Percentiles rank a stretch among this genome's conserved stretches.
Conservation (phyloP, 805 yeast species). For the Tetrapisispora iriomotensis region DNA sequence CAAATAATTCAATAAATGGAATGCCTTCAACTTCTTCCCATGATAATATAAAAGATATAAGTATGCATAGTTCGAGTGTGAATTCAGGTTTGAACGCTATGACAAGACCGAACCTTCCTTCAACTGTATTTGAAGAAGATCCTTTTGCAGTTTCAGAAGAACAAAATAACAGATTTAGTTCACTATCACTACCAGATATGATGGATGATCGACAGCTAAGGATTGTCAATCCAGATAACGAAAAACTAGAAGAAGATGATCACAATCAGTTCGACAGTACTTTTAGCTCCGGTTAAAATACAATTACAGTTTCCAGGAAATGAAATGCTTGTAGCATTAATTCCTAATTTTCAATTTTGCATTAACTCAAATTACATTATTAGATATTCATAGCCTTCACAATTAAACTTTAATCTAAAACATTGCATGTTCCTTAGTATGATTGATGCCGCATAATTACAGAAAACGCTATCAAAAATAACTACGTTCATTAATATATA, state of each 20-base stretch:
- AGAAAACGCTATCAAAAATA: too few relatives aligned
- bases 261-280: not conserved
- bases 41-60: not conserved
- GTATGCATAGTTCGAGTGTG: not conserved
- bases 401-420: too few relatives aligned
- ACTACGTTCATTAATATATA: too few relatives aligned
- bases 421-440: too few relatives aligned
- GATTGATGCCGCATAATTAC: too few relatives aligned
- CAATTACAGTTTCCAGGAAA: too few relatives aligned
- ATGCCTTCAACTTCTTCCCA: not conserved
- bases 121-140: constrained; percentile 11
- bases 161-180: constrained; percentile 43
- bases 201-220: constrained; percentile 35
- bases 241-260: constrained; percentile 4
- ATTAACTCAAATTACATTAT: too few relatives aligned
- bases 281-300: not conserved
- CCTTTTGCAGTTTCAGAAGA: constrained; percentile 20
- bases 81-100: not conserved
- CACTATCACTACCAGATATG: constrained; percentile 44
- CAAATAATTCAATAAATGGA: not conserved
- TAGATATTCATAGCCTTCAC: too few relatives aligned
- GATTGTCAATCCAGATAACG: constrained; percentile 40
- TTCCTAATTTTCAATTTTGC: too few relatives aligned
- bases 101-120: constrained; percentile 1
- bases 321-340: too few relatives aligned